A percentile compares a stretch with the other conserved stretches of the same genome.
Conservation (phyloP, 2,329 filamentous ascomycete species). For the Fusarium pseudoanthophilum region DNA sequence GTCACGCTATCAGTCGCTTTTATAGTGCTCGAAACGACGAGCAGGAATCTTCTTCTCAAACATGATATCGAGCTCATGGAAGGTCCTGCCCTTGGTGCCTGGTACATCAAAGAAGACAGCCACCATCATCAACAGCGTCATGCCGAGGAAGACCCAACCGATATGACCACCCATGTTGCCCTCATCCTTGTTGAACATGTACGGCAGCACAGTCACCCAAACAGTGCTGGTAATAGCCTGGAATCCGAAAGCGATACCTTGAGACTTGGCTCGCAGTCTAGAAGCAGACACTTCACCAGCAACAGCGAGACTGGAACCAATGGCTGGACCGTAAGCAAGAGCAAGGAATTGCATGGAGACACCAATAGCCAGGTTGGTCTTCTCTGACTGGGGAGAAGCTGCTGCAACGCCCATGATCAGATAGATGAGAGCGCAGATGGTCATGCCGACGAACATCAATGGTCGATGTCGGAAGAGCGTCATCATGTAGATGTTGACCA, state of each 20-base stretch:
- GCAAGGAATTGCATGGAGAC: neutral
- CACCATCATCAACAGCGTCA: conserved; percentile 1
- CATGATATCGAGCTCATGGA: conserved; percentile 13
- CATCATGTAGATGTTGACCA: conserved; percentile 23
- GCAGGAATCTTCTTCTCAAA: conserved; percentile 8
- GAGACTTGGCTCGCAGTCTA: conserved; percentile 4
- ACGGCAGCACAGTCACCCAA: conserved; percentile 5
- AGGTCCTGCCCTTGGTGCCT: conserved; percentile 10
- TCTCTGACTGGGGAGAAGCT: conserved; percentile 1
- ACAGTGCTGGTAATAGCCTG: conserved; percentile 1
- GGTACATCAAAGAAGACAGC: conserved; percentile 13
- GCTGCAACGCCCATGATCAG: conserved; percentile 10
- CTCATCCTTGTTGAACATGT: conserved; percentile 18
- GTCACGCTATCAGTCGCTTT: neutral
- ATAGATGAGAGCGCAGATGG: conserved; percentile 14
- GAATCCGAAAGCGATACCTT: conserved; percentile 10
- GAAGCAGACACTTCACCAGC: conserved; percentile 15
- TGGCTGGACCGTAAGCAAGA: conserved; percentile 1
- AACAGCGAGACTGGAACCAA: conserved; percentile 12
- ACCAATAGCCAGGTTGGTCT: neutral
- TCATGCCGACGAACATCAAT: conserved; percentile 9
- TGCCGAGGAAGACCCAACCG: conserved; percentile 8
- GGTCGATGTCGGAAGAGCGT: conserved; percentile 12
- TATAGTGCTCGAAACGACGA: neutral
- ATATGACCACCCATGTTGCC: conserved; percentile 13